Evolutionary conservation across 164 flowering plant genomes (phyloP).

Genomic region (Hamamelis virginiana): DNA sequence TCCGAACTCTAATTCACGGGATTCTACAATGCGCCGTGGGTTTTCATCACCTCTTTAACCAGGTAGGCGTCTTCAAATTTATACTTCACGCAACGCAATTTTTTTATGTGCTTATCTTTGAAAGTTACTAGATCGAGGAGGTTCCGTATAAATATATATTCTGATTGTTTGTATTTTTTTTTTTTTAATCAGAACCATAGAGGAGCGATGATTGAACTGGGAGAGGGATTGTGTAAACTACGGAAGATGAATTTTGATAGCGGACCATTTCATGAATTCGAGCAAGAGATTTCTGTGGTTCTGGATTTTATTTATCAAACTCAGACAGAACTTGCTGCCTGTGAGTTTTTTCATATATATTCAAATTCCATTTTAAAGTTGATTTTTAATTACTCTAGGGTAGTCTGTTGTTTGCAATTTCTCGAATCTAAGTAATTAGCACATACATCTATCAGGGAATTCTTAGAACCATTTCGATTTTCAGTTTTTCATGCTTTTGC

Average conservation of each 20-base stretch:
- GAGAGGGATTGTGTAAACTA: constrained; percentile 85
- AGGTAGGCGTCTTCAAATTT: constrained; percentile 27
- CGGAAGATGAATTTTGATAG: constrained; percentile 61
- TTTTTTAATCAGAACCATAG: constrained; percentile 59
- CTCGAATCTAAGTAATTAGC: too few relatives aligned
- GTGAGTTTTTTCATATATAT: constrained; percentile 49
- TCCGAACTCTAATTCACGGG: constrained; percentile 67
- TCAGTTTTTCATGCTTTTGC: too few relatives aligned
- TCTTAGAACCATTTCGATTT: too few relatives aligned
- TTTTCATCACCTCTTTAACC: constrained; percentile 79
- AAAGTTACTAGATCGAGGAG: too few relatives aligned
- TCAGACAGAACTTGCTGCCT: constrained; percentile 86
- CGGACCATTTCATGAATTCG: constrained; percentile 73
- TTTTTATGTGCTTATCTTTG: too few relatives aligned
- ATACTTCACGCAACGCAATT: too few relatives aligned
- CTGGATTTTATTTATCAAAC: constrained; percentile 80
- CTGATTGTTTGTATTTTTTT: neutral
- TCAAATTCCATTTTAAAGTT: neutral
- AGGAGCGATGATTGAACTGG: constrained; percentile 97
- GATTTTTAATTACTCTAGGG: too few relatives aligned
- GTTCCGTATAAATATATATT: too few relatives aligned
- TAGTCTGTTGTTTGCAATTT: too few relatives aligned
- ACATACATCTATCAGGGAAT: too few relatives aligned
- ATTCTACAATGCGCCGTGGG: constrained; percentile 90
- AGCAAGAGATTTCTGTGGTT: constrained; percentile 62